Evolutionary conservation across 2,329 filamentous ascomycete genomes (phyloP).

Genomic region (Verticillium zaregamsianum): DNA sequence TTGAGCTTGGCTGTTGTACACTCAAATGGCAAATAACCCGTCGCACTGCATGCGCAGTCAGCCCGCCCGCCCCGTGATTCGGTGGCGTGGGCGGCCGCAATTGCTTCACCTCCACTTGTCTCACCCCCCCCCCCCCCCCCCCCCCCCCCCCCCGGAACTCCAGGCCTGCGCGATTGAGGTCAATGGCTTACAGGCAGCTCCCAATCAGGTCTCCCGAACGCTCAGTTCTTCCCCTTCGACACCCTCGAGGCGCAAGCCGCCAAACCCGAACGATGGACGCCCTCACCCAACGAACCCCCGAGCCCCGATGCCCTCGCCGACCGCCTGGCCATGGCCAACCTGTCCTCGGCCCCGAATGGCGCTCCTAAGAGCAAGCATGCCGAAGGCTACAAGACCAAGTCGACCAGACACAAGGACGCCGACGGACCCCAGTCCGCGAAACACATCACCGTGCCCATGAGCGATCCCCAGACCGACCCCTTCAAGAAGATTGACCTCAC

Average conservation of each 20-base stretch:
- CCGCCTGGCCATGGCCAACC: conserved; percentile 25
- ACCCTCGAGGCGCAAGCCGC: conserved; percentile 81
- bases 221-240: conserved; percentile 83
- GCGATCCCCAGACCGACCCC: conserved; percentile 51
- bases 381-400: background rate
- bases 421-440: conserved; percentile 20
- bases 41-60: background rate
- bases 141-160: too few relatives aligned
- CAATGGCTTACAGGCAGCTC: background rate
- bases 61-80: background rate
- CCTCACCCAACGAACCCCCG: conserved; percentile 46
- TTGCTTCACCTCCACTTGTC: background rate
- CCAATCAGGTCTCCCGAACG: conserved; percentile 68
- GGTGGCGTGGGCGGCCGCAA: background rate
- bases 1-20: background rate
- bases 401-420: conserved; percentile 3
- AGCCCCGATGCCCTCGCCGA: conserved; percentile 30
- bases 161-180: background rate
- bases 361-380: conserved; percentile 18
- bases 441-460: conserved; percentile 70
- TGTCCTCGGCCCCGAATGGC: conserved; percentile 16
- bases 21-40: background rate
- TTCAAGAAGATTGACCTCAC: conserved; percentile 72
- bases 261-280: conserved; percentile 68
- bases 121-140: too few relatives aligned